Percentiles rank a stretch among this genome's conserved stretches.
Conservation (phyloP, 257 asterid genomes). For the Leptodermis oblonga region DNA sequence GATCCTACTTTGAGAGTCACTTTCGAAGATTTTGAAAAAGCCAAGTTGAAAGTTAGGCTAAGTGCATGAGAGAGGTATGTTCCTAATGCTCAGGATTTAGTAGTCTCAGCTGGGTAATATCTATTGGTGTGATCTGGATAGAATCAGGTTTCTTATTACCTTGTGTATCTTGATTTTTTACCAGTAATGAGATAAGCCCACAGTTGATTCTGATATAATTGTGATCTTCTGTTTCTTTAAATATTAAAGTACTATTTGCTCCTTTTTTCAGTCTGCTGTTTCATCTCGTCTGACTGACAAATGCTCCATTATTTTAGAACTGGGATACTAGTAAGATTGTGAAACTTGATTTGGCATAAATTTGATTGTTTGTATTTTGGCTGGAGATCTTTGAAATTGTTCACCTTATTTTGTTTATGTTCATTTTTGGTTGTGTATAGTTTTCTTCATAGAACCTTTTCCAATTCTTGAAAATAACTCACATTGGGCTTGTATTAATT, state of each 20-base stretch:
- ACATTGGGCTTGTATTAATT: background rate
- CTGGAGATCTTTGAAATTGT: background rate
- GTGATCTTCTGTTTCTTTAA: background rate
- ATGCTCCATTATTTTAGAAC: background rate
- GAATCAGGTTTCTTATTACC: slow-evolving; percentile 7
- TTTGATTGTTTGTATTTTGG: background rate
- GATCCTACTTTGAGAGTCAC: slow-evolving; percentile 37
- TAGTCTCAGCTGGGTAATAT: background rate
- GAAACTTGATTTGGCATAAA: background rate
- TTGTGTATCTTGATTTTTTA: background rate
- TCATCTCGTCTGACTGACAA: background rate
- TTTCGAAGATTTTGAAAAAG: slow-evolving; percentile 74
- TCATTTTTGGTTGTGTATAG: background rate
- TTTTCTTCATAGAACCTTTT: background rate
- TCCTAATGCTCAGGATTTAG: background rate
- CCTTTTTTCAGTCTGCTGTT: background rate
- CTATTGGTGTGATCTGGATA: background rate
- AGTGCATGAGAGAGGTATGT: slow-evolving; percentile 99
- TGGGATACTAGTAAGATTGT: too few relatives aligned
- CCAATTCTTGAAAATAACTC: background rate
- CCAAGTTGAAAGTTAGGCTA: slow-evolving; percentile 71
- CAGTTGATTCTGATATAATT: background rate
- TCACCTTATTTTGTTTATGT: background rate
- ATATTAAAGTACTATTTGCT: background rate
- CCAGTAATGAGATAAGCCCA: background rate